Percentiles rank a stretch among this genome's conserved stretches.
phyloP scores from a whole-genome alignment of 2,329 filamentous ascomycete species.

The Hymenoscyphus scutula region DNA sequence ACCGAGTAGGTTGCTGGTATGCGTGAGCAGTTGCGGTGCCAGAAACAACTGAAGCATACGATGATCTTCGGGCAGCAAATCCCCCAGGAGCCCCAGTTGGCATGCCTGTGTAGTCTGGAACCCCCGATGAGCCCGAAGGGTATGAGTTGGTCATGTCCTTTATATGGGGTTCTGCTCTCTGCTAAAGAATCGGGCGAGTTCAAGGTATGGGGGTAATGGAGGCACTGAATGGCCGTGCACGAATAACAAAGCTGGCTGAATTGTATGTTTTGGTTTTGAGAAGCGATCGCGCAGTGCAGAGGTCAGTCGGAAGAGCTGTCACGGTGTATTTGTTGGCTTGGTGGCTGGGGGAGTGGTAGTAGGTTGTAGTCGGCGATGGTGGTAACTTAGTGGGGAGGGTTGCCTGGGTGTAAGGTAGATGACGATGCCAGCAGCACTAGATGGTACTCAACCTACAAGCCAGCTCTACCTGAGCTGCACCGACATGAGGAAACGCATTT shows the following conservation, averaged over 20 bases:
- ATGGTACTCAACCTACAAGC: background rate
- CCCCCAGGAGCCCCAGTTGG: slow-evolving; percentile 38
- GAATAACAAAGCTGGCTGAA: slow-evolving; percentile 24
- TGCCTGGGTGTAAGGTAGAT: background rate
- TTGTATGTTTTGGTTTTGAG: background rate
- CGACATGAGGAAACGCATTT: slow-evolving; percentile 23
- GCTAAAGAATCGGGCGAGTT: slow-evolving; percentile 21
- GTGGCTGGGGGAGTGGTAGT: background rate
- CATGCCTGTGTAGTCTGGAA: slow-evolving; percentile 34
- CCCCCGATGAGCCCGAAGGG: slow-evolving; percentile 33
- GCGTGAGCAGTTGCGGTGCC: slow-evolving; percentile 41
- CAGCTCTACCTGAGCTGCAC: slow-evolving; percentile 31
- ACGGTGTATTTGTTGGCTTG: background rate
- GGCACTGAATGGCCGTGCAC: slow-evolving; percentile 10
- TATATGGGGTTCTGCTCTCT: background rate
- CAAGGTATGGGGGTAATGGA: slow-evolving; percentile 8
- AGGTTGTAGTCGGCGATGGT: background rate
- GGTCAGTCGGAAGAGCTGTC: background rate
- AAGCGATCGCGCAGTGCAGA: background rate
- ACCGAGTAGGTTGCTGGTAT: slow-evolving; percentile 30
- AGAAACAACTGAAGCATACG: slow-evolving; percentile 60
- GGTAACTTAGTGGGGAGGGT: slow-evolving; percentile 2
- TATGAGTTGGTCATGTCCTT: slow-evolving; percentile 32
- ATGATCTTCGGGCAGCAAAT: slow-evolving; percentile 49
- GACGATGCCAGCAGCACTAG: slow-evolving; percentile 3